These are phyloP conservation scores for Podospora fimiseda DNA, from an alignment of 495 filamentous ascomycete genomes.

Conservation along the genomic window DNA sequence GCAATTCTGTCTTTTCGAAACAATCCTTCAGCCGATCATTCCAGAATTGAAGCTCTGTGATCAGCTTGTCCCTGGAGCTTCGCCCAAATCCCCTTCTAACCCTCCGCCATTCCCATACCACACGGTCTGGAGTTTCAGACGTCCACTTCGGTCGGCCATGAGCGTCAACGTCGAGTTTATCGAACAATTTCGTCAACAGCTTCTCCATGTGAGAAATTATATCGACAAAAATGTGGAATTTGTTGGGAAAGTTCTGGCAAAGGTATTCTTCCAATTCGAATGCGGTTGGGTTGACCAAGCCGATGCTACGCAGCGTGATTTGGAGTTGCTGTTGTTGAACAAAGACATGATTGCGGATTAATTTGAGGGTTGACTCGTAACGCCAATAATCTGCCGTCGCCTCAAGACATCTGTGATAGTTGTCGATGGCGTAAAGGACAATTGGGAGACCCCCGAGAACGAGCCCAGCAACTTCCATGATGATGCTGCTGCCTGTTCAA, in stretches of 20 bases:
- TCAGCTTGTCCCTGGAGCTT: background rate
- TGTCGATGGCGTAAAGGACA: background rate
- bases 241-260: background rate
- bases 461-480: background rate
- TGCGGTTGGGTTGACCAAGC: background rate
- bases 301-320: background rate
- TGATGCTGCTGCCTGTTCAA: too few relatives aligned
- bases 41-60: background rate
- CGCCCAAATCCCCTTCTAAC: background rate
- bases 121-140: background rate
- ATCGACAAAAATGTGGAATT: background rate
- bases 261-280: background rate
- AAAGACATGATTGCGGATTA: background rate
- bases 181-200: background rate
- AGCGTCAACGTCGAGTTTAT: background rate
- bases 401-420: background rate
- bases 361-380: background rate
- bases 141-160: background rate
- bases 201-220: background rate
- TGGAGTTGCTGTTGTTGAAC: background rate
- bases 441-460: background rate
- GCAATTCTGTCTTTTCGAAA: background rate
- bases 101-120: background rate
- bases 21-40: background rate
- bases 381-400: background rate